Percentiles rank a stretch among this genome's conserved stretches.
Evolutionary conservation across 805 yeast species (phyloP).

Genomic region (Sugiyamaella floridensis): DNA sequence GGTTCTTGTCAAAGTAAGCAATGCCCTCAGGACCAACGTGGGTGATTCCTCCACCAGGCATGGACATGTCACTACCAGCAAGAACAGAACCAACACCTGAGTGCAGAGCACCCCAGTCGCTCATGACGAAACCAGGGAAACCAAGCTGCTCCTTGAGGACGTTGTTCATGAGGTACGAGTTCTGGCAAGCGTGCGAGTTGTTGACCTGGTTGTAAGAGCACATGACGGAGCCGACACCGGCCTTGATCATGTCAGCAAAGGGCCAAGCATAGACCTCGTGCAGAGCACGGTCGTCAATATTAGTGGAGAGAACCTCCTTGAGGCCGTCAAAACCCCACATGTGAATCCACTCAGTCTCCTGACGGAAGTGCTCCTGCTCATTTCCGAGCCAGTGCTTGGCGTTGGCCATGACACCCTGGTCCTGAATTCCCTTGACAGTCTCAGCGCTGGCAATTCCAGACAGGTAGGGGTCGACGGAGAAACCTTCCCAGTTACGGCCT

Average conservation of each 20-base stretch:
- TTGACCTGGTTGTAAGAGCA: slow-evolving; percentile 54
- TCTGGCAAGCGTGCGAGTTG: slow-evolving; percentile 53
- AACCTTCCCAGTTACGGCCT: slow-evolving; percentile 61
- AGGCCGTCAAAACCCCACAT: slow-evolving; percentile 38
- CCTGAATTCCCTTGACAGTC: slow-evolving; percentile 50
- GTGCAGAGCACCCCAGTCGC: slow-evolving; percentile 63
- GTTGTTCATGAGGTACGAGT: slow-evolving; percentile 47
- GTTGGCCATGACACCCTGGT: slow-evolving; percentile 50
- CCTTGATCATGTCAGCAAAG: slow-evolving; percentile 53
- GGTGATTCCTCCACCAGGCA: slow-evolving; percentile 51
- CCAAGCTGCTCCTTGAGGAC: slow-evolving; percentile 56
- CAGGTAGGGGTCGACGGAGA: slow-evolving; percentile 55
- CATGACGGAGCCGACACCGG: slow-evolving; percentile 58
- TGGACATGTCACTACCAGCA: slow-evolving; percentile 58
- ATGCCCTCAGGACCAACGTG: slow-evolving; percentile 6
- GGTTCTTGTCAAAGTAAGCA: slow-evolving; percentile 47
- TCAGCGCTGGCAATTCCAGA: slow-evolving; percentile 49
- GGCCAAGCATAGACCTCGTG: slow-evolving; percentile 63
- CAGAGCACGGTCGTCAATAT: slow-evolving; percentile 54
- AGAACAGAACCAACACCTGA: slow-evolving; percentile 48
- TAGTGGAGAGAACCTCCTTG: slow-evolving; percentile 39
- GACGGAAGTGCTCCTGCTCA: slow-evolving; percentile 57
- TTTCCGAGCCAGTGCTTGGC: slow-evolving; percentile 54
- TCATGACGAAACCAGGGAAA: slow-evolving; percentile 60
- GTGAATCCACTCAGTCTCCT: slow-evolving; percentile 46